Conservation (phyloP, 1,139 yeast genomes). For the Tardiomyces blankii region DNA sequence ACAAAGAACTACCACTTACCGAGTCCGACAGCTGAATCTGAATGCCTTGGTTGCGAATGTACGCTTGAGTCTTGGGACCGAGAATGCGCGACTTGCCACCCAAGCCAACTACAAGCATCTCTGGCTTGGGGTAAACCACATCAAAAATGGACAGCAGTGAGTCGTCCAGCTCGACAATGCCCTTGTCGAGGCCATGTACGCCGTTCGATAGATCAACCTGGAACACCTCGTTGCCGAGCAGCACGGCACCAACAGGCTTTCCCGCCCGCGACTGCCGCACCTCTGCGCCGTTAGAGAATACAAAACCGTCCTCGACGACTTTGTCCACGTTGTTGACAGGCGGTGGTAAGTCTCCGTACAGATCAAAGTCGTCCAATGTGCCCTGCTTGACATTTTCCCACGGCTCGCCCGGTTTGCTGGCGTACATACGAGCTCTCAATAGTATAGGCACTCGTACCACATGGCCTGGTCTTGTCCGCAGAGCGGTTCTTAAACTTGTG, state of each 20-base stretch:
- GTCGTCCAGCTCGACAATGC: slow-evolving; percentile 27
- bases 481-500: not conserved
- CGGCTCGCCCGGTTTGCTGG: not conserved
- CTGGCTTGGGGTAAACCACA: slow-evolving; percentile 67
- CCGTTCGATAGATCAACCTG: slow-evolving; percentile 40
- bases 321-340: slow-evolving; percentile 33
- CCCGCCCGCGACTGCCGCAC: slow-evolving; percentile 37
- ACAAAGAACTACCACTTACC: not conserved
- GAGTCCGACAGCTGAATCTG: slow-evolving; percentile 54
- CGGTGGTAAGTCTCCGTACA: slow-evolving; percentile 16
- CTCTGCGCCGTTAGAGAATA: slow-evolving; percentile 36
- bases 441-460: not conserved
- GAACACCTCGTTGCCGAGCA: slow-evolving; percentile 52
- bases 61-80: slow-evolving; percentile 40
- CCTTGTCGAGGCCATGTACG: slow-evolving; percentile 23
- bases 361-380: slow-evolving; percentile 10
- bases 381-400: slow-evolving; percentile 9
- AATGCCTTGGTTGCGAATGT: slow-evolving; percentile 48
- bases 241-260: slow-evolving; percentile 41
- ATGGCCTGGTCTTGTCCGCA: not conserved
- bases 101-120: slow-evolving; percentile 58
- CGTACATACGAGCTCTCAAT: not conserved
- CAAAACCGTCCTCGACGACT: slow-evolving; percentile 35
- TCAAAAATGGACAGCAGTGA: slow-evolving; percentile 39
- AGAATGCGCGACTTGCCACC: slow-evolving; percentile 53